Evolutionary conservation across 1,284 basidiomycete species (phyloP).

Genomic region (Rhizoctonia solani): DNA sequence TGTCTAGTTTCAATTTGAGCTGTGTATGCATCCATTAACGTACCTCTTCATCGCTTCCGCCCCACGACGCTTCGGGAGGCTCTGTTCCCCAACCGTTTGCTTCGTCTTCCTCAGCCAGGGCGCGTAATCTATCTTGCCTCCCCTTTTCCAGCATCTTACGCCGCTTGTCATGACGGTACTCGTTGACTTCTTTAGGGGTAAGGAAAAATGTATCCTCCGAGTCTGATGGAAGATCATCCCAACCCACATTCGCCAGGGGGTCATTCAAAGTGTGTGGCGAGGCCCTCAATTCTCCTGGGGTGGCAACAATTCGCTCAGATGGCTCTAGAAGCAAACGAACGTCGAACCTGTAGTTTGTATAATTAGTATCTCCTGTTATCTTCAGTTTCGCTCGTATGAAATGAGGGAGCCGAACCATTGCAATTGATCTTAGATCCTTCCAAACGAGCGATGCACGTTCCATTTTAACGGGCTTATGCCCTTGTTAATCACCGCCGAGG

Average conservation of each 20-base stretch:
- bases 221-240: constrained; percentile 82
- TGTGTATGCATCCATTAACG: constrained; percentile 18
- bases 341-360: constrained; percentile 64
- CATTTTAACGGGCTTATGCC: background rate
- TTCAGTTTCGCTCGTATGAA: constrained; percentile 25
- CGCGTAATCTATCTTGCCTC: constrained; percentile 65
- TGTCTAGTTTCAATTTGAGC: background rate
- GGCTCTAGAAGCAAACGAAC: constrained; percentile 70
- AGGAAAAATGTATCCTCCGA: constrained; percentile 81
- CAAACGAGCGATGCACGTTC: background rate
- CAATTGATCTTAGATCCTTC: constrained; percentile 33
- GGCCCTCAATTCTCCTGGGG: constrained; percentile 30
- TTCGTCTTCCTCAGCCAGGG: constrained; percentile 48
- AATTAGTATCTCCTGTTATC: constrained; percentile 16
- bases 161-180: constrained; percentile 68
- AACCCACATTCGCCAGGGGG: constrained; percentile 50
- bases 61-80: constrained; percentile 55
- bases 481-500: background rate
- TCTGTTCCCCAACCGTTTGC: constrained; percentile 44
- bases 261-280: constrained; percentile 40
- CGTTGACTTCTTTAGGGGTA: constrained; percentile 64
- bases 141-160: constrained; percentile 61
- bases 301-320: constrained; percentile 44
- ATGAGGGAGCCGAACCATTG: constrained; percentile 32
- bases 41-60: constrained; percentile 75